Base-by-base conservation (phyloP, 352 stramenopile genomes). In the Blastocystis sp. region DNA sequence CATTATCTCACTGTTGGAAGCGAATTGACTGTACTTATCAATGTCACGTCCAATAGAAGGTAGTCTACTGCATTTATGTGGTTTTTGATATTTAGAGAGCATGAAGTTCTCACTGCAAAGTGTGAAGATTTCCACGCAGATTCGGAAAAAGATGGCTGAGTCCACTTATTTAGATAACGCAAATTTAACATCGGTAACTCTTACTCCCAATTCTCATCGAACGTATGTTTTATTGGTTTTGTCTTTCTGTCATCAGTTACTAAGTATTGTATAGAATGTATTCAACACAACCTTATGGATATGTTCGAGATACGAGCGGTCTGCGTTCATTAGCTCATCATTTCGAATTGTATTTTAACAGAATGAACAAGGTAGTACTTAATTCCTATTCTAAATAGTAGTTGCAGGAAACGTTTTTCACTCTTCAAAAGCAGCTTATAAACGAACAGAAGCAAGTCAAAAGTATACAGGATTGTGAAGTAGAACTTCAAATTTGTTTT, bases 301-400 rank as follows among this genome's bases (percentile, higher is more conserved):
- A 55, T 56, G 68, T 79, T 8, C 30, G 68, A 2, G 68, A 79
- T 62, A 79, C 68, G 7, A 79, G 41, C 50, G 41, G 68, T 43
- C 62, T 79, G 41, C 68, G 68, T 13, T 79, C 68, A 2, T 24
- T 79, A 18, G 68, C 68, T 20, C 41, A 79, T 56, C 68, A 79
- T 34, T 79, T 79, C 37, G 26, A 79, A 56, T 62, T 79, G 39
- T 79, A 79, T 56, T 79, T 79, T 43, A 79, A 62, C 37, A 43
- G 68, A 63, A 79, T 79, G 68, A 79, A 79, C 68, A 56, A 56
- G 18, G 68, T 79, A 16, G 16, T 26, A 6, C 18, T 11, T 79
- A 47, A 34, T 11, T 2, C 20, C 6, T 30, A 18, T 56, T 20
- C 37, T 79, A n/a, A 79, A 9, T 30, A 63, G 11, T 62, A 79